These are phyloP conservation scores for Botrytis deweyae DNA, from an alignment of 2,329 filamentous ascomycete genomes.

Conservation along the genomic window DNA sequence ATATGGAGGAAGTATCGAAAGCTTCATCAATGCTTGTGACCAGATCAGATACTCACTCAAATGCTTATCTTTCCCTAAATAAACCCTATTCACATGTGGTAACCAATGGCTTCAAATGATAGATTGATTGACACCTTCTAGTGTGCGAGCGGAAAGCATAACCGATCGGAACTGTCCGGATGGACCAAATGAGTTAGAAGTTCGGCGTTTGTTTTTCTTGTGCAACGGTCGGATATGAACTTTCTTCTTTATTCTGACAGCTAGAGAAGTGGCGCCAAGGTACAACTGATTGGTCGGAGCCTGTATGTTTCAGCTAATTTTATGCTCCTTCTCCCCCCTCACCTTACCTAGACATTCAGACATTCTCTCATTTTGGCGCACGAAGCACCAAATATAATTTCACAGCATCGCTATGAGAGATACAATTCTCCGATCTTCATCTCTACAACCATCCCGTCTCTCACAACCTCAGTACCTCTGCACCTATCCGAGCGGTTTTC, in stretches of 20 bases:
- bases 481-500: constrained; percentile 14
- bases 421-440: constrained; percentile 17
- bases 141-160: constrained; percentile 1
- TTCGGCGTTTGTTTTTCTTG: constrained; percentile 15
- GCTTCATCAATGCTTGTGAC: neutral
- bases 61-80: neutral
- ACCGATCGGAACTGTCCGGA: constrained; percentile 6
- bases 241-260: constrained; percentile 4
- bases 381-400: neutral
- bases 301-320: constrained; percentile 15
- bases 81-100: neutral
- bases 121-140: constrained; percentile 14
- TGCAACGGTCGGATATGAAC: neutral
- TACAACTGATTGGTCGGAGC: neutral
- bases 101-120: neutral
- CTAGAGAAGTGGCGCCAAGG: neutral
- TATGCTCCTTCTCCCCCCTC: neutral
- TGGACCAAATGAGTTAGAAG: constrained; percentile 5
- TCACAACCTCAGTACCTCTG: constrained; percentile 6
- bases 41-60: neutral
- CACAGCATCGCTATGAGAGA: constrained; percentile 8
- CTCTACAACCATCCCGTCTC: constrained; percentile 3
- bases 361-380: neutral
- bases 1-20: neutral
- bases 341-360: neutral